Evolutionary conservation across 345 rosid species (phyloP), one percentile per base, ranked within the genome.

Genomic region (Turritis glabra): DNA sequence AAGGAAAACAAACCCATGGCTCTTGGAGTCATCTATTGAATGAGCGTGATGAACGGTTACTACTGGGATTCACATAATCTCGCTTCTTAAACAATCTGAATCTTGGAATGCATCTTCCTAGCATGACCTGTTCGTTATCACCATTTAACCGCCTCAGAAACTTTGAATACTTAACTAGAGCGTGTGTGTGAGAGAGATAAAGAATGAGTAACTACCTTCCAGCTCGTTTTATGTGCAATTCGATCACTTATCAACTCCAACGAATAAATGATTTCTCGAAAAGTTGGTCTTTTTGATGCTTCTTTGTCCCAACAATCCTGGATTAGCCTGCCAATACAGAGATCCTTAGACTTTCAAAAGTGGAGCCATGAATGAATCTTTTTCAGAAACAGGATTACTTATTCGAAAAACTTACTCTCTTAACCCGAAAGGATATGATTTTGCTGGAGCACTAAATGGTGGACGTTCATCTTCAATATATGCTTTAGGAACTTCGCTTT

Each of bases 261-360:
- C 58, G 74, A 66, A 61, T 30, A 48, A 35, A 91, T 85, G 72
- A 91, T 88, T 76, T 84, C 80, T 82, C 83, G 56, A 77, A 91
- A 89, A 27, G 87, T 77, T 38, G 97, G 97, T 79, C 97, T 87
- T 77, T 66, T 80, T 43, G 67, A 81, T 73, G 93, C 87, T 55
- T 87, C 88, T 71, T 69, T 79, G 57, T 82, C 82, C 97, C 97
- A 91, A 69, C 95, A 91, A 37, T 87, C 84, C 77, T 86, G 77
- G 47, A 89, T 89, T 71, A 91, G 80, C 78, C 97, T 91, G 77
- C n/a, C 50, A 69, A 64, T 46, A 2, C 19, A 69, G 14, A 56
- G 17, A 72, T 21, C 8, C 7, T 46, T 15, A 32, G 55, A 53
- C 23, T 48, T 10, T 35, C 40, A 53, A 41, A 3, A 37, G 61